Percentiles rank a stretch among this genome's conserved stretches.
Conservation (phyloP, 2,329 filamentous ascomycete genomes). For the Didymella arachidicola region DNA sequence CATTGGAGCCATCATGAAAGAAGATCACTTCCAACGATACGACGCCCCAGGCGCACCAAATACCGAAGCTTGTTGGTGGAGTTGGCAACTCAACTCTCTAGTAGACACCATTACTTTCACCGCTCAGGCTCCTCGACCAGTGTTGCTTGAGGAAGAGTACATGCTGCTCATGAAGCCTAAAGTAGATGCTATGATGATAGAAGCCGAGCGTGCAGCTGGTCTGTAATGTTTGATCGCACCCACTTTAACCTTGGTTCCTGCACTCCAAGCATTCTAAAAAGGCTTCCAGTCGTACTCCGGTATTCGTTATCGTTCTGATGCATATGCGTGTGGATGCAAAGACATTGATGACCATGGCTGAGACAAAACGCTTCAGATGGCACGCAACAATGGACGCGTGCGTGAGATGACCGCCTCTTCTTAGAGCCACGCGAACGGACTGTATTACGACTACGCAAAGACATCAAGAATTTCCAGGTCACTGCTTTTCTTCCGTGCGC, state of each 20-base stretch:
- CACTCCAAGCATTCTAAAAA: background rate
- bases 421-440: background rate
- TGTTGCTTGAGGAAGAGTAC: slow-evolving; percentile 50
- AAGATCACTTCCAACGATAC: slow-evolving; percentile 53
- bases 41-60: slow-evolving; percentile 38
- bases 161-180: slow-evolving; percentile 49
- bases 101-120: slow-evolving; percentile 43
- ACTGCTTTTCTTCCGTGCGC: background rate
- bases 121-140: slow-evolving; percentile 34
- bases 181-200: slow-evolving; percentile 44
- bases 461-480: background rate
- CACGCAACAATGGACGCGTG: slow-evolving; percentile 3
- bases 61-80: slow-evolving; percentile 52
- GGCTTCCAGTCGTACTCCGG: background rate
- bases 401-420: background rate
- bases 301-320: background rate
- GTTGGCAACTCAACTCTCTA: slow-evolving; percentile 44
- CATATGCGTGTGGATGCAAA: background rate
- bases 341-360: background rate
- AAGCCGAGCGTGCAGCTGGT: background rate
- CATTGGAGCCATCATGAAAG: slow-evolving; percentile 51
- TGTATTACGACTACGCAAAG: background rate
- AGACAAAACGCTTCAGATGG: slow-evolving; percentile 3
- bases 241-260: background rate
- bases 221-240: background rate